phyloP scores from a whole-genome alignment of 2,329 filamentous ascomycete genomes.

The Diaporthe sp. region DNA sequence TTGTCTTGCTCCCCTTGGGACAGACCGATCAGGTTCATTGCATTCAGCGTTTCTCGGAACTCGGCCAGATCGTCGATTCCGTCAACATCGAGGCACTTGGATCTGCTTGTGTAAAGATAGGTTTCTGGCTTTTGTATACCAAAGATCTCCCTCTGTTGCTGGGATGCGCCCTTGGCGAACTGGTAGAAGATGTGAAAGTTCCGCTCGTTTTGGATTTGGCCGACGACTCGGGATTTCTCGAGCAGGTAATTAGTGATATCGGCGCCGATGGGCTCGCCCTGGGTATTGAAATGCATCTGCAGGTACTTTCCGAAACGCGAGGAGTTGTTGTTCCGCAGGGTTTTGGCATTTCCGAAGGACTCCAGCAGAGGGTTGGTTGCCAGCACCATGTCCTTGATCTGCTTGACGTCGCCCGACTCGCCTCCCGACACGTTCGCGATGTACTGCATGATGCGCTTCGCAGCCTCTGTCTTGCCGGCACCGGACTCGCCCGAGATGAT shows the following conservation, averaged over 20 bases:
- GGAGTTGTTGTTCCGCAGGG: constrained; percentile 97
- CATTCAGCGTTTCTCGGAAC: constrained; percentile 89
- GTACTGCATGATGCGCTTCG: constrained; percentile 99
- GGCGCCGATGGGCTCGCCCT: constrained; percentile 93
- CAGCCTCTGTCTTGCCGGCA: constrained; percentile 97
- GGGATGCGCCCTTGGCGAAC: constrained; percentile 94
- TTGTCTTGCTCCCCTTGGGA: constrained; percentile 91
- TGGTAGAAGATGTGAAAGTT: constrained; percentile 99
- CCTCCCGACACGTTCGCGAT: constrained; percentile 97
- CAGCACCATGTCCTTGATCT: constrained; percentile 99
- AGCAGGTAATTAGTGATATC: constrained; percentile 99
- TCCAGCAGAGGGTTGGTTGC: constrained; percentile 97
- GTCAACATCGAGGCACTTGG: constrained; percentile 94
- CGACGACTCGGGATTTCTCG: constrained; percentile 94
- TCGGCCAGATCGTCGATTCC: constrained; percentile 94
- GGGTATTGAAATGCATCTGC: constrained; percentile 93
- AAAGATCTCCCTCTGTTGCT: constrained; percentile 87
- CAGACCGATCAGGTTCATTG: constrained; percentile 95
- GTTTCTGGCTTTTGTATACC: constrained; percentile 93
- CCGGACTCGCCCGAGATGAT: constrained; percentile 99
- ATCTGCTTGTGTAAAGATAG: constrained; percentile 93
- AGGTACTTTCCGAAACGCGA: constrained; percentile 98
- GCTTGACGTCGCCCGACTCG: constrained; percentile 86
- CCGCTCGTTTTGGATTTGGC: constrained; percentile 94
- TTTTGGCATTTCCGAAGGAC: constrained; percentile 99